Evolutionary conservation across 306 rosid genomes (phyloP), one percentile per base, ranked within the genome.

Genomic region (Gastrolobium bilobum): DNA sequence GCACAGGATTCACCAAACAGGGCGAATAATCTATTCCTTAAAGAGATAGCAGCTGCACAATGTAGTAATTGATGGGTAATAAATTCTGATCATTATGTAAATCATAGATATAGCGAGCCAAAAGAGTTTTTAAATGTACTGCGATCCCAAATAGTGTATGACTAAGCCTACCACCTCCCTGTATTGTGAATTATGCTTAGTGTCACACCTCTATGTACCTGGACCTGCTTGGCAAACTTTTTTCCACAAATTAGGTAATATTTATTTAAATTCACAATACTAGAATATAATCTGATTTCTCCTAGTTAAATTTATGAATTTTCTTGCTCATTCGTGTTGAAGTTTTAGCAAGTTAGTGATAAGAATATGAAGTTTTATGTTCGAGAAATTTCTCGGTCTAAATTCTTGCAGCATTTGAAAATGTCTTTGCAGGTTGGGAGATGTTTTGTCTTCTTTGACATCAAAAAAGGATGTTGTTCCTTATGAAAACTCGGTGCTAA

Each of bases 371-470:
- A 38, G 9, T 29, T 57, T 66, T 61, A 42, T 44, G 37, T 30
- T 58, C 59, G 50, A n/a, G 59, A 61, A 61, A 51, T 50, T 40
- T 58, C 14, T 14, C 9, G 29, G 73, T 46, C 47, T 69, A 15
- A 76, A 37, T 40, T 50, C 10, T 60, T 82, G 7, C 37, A 61
- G 67, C 53, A 51, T 68, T 42, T 82, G 42, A 10, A 79, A 73
- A 48, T 75, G 56, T 63, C 33, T 82, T 48, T 79, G 75, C 86
- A 86, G 89, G 79, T 79, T 86, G 80, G 89, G 86, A 59, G 89
- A 86, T 79, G 89, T 86, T 82, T 75, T 86, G 65, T 79, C 82
- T 77, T 86, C 86, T 64, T 86, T 86, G 75, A 86, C 89, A 59
- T 86, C 86, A 0, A 86, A 82, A 82, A 82, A 79, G 65, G 86